Evolutionary conservation across 345 rosid genomes (phyloP).

Genomic region (Corchorus capsularis): DNA sequence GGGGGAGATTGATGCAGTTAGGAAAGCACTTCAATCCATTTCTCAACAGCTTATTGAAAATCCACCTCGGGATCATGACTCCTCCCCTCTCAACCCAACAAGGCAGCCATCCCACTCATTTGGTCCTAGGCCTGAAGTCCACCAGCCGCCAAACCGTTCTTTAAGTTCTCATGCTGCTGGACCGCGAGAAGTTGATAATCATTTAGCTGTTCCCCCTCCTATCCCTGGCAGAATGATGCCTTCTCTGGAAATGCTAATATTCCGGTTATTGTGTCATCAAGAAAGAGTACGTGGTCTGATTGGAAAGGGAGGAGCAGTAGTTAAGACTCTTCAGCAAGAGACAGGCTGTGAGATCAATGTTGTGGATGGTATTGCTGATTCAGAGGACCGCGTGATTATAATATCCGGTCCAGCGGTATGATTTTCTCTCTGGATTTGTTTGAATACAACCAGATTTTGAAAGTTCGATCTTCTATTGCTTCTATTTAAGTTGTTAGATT

Average conservation of each 20-base stretch:
- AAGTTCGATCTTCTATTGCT: constrained; percentile 9
- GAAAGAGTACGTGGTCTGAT: constrained; percentile 71
- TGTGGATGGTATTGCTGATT: constrained; percentile 54
- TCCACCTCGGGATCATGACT: constrained; percentile 45
- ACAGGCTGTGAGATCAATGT: constrained; percentile 78
- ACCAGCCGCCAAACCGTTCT: constrained; percentile 34
- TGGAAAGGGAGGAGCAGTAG: constrained; percentile 71
- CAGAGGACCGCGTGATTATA: constrained; percentile 60
- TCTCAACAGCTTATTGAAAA: constrained; percentile 61
- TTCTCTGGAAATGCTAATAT: constrained; percentile 47
- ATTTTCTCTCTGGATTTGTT: constrained; percentile 26
- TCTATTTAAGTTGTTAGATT: constrained; percentile 9
- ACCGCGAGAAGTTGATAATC: constrained; percentile 39
- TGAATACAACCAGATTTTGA: constrained; percentile 1
- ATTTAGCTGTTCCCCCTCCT: constrained; percentile 25
- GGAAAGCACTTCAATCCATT: constrained; percentile 59
- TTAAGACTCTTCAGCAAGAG: constrained; percentile 66
- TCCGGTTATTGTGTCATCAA: constrained; percentile 57
- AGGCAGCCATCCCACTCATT: constrained; percentile 43
- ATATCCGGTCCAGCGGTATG: constrained; percentile 76
- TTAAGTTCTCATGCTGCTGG: constrained; percentile 44
- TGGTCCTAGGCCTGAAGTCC: constrained; percentile 36
- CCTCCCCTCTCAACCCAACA: constrained; percentile 35
- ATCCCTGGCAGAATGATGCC: constrained; percentile 46
- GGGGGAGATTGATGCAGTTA: constrained; percentile 63